Conservation (phyloP, 192 early-diverging fungal species). For the Umbelopsis sp. region DNA sequence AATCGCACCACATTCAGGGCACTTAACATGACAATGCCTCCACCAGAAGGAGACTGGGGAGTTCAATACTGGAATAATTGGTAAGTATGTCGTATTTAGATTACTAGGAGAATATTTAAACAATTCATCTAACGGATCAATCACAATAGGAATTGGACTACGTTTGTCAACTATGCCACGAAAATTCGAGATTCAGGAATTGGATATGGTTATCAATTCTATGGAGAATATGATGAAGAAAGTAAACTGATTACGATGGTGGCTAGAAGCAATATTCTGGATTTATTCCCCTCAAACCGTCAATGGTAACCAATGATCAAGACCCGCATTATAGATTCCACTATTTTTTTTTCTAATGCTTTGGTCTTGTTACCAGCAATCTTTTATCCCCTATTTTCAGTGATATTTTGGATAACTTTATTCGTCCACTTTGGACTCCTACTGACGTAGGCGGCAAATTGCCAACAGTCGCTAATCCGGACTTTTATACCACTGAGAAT, state of each 20-base stretch:
- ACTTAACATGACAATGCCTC: constrained; percentile 7
- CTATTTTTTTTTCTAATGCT: no score
- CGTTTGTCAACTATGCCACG: constrained; percentile 8
- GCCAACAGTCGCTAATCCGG: constrained; percentile 3
- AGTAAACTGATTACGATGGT: constrained; percentile 16
- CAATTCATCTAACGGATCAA: not conserved
- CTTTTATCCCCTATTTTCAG: constrained; percentile 9
- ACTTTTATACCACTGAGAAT: not conserved
- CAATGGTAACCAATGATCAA: not conserved
- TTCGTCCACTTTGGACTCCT: constrained; percentile 17
- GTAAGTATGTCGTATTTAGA: not conserved
- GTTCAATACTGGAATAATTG: constrained; percentile 13
- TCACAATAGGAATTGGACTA: not conserved
- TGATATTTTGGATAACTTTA: constrained; percentile 14
- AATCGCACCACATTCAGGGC: constrained; percentile 16
- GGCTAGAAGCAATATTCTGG: constrained; percentile 7
- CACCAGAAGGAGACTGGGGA: constrained; percentile 20
- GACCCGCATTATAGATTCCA: not conserved
- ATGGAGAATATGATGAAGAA: constrained; percentile 21
- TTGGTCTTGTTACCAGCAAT: not conserved
- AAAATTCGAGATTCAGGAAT: not conserved
- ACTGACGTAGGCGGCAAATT: not conserved
- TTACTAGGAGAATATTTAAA: not conserved
- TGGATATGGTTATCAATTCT: constrained; percentile 20
- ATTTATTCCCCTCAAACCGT: constrained; percentile 7